Evolutionary conservation across 495 filamentous ascomycete species (phyloP).

Genomic region (Lindgomyces ingoldianus): DNA sequence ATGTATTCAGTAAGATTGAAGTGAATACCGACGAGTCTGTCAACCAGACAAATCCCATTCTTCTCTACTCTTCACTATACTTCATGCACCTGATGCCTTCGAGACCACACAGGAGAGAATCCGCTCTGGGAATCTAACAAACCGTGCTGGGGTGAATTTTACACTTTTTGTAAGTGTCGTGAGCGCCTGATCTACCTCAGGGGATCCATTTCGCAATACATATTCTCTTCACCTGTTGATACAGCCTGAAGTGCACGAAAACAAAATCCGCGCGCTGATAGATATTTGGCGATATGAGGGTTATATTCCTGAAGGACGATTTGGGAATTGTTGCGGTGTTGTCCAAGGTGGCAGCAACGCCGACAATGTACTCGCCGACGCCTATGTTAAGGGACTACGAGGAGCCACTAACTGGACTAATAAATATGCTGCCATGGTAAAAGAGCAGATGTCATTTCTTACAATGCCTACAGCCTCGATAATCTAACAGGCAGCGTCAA

Average conservation of each 20-base stretch:
- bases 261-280: slow-evolving; percentile 36
- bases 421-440: slow-evolving; percentile 41
- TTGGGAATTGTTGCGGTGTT: slow-evolving; percentile 38
- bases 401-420: slow-evolving; percentile 42
- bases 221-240: slow-evolving; percentile 38
- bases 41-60: slow-evolving; percentile 35
- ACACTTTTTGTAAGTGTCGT: no score
- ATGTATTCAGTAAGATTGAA: slow-evolving; percentile 41
- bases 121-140: slow-evolving; percentile 38
- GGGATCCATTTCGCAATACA: slow-evolving; percentile 42
- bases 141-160: slow-evolving; percentile 42
- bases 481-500: slow-evolving; percentile 24
- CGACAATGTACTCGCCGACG: slow-evolving; percentile 45
- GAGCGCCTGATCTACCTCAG: no score
- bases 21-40: slow-evolving; percentile 28
- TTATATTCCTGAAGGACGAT: slow-evolving; percentile 40
- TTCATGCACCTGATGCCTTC: slow-evolving; percentile 42
- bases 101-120: slow-evolving; percentile 41
- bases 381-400: slow-evolving; percentile 42
- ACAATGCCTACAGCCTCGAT: slow-evolving; percentile 25
- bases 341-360: slow-evolving; percentile 43
- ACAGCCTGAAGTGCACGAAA: slow-evolving; percentile 33
- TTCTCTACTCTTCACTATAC: slow-evolving; percentile 43
- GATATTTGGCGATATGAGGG: slow-evolving; percentile 43
- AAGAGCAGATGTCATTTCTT: slow-evolving; percentile 40